Evolutionary conservation across 1,284 basidiomycete genomes (phyloP), one percentile per base, ranked within the genome.

Genomic region (Ustilago trichophora): DNA sequence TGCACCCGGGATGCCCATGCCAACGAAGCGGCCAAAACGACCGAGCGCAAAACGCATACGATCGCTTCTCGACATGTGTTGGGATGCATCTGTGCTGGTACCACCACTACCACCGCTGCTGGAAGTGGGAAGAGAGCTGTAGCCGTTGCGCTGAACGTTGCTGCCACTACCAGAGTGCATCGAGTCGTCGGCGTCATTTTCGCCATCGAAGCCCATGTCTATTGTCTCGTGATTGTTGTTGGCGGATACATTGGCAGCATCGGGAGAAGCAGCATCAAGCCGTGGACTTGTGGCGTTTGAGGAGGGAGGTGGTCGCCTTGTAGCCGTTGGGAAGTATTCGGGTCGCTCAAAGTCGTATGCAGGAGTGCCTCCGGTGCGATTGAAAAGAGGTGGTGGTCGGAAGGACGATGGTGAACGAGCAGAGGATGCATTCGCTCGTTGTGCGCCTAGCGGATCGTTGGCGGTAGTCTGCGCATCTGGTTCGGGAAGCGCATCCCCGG

Each of bases 1-100:
- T 0, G 76, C 76, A 21, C 79, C 78, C 3, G 79, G 79, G 3
- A 81, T 68, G 9, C 73, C 63, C 79, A 81, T 81, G 4, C 79
- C 79, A 2, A 78, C 74, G 33, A 78, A 60, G 6, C 73, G 50
- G 5, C 75, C 79, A 31, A 81, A 81, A 8, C 77, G 63, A 12
- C 77, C 79, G 0, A 81, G 46, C 0, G 56, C 58, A 12, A 73
- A 45, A 5, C 78, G 73, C n/a, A 64, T 21, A 2, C 72, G 62
- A 32, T 76, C 75, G 13, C 62, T 36, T 9, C 66, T 47, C 16
- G 56, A 44, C 45, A 62, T 26, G 36, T 45, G 32, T 10, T 65
- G 26, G 11, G 50, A 60, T 10, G 45, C 41, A 42, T 57, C 48
- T 16, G 25, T 26, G 38, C 43, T 53, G n/a, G n/a, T n/a, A n/a